Conservation (phyloP, 202 grass and related monocot genomes). For the Hordeum pubiflorum region DNA sequence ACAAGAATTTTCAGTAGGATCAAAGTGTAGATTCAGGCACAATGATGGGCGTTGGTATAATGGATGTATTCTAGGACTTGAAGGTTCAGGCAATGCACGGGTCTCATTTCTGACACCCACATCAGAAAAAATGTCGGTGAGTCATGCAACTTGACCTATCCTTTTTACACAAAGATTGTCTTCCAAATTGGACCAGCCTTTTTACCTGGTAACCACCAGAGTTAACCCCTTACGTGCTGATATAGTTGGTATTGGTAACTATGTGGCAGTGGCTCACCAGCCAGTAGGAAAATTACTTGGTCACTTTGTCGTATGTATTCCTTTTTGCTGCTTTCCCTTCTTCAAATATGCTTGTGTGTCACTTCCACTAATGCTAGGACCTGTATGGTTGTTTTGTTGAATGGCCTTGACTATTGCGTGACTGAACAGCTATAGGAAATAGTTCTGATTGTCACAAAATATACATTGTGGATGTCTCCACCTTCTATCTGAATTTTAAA, state of each 20-base stretch:
- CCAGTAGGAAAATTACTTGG: background rate
- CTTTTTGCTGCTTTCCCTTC: background rate
- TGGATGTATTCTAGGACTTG: conserved; percentile 66
- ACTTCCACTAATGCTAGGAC: background rate
- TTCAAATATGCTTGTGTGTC: background rate
- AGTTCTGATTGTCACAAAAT: background rate
- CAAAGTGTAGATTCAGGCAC: conserved; percentile 88
- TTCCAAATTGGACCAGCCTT: background rate
- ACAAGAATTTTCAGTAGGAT: conserved; percentile 50
- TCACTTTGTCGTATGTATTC: background rate
- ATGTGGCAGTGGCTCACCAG: background rate
- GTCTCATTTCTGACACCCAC: conserved; percentile 87
- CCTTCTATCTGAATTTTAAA: background rate
- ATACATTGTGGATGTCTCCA: background rate
- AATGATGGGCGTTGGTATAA: conserved; percentile 95
- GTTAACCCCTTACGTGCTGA: background rate
- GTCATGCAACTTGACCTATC: conserved; percentile 19
- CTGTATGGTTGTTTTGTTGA: conserved; percentile 10
- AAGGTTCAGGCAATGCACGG: conserved; percentile 48
- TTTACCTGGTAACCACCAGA: conserved; percentile 8
- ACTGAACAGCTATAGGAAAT: background rate
- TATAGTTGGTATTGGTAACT: background rate
- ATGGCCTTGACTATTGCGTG: background rate
- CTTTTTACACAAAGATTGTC: background rate
- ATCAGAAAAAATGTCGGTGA: conserved; percentile 82